These are phyloP conservation scores for Physcia stellaris DNA, from an alignment of 495 filamentous ascomycete genomes.

Conservation along the genomic window DNA sequence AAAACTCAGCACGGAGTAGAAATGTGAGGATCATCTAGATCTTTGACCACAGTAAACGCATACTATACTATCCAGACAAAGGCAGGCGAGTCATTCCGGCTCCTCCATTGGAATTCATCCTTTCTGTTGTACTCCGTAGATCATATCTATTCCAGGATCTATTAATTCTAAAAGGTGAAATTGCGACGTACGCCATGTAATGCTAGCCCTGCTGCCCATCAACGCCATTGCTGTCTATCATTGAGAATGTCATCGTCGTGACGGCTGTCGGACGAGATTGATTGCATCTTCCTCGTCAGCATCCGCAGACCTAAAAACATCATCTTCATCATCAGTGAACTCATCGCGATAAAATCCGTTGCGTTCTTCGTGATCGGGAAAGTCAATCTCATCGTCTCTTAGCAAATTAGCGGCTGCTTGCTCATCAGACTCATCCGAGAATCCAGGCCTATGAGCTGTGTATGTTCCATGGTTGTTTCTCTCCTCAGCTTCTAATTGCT, in stretches of 20 bases:
- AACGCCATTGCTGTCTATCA: no score
- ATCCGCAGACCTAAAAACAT: conserved; percentile 30
- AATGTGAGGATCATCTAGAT: no score
- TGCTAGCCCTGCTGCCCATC: no score
- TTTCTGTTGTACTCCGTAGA: no score
- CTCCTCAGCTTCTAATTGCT: conserved; percentile 75
- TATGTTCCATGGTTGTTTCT: conserved; percentile 33
- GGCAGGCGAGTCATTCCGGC: no score
- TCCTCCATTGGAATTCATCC: no score
- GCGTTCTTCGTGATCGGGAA: conserved; percentile 26
- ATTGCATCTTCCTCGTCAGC: conserved; percentile 28
- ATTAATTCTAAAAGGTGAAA: no score
- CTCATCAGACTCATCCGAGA: conserved; percentile 32
- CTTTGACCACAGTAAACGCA: no score
- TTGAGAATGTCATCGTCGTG: conserved; percentile 8
- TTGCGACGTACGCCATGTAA: no score
- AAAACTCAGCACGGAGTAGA: no score
- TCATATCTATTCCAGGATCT: no score
- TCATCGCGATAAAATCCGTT: conserved; percentile 37
- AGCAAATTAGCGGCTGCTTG: conserved; percentile 30
- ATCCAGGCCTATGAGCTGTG: conserved; percentile 22
- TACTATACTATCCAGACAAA: no score
- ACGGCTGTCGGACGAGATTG: conserved; percentile 29
- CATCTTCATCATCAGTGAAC: conserved; percentile 41
- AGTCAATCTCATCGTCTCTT: conserved; percentile 35